A percentile compares a stretch with the other conserved stretches of the same genome.
These are phyloP conservation scores for Atkinsonella texensis DNA, from an alignment of 2,329 filamentous ascomycete genomes.

Conservation along the genomic window DNA sequence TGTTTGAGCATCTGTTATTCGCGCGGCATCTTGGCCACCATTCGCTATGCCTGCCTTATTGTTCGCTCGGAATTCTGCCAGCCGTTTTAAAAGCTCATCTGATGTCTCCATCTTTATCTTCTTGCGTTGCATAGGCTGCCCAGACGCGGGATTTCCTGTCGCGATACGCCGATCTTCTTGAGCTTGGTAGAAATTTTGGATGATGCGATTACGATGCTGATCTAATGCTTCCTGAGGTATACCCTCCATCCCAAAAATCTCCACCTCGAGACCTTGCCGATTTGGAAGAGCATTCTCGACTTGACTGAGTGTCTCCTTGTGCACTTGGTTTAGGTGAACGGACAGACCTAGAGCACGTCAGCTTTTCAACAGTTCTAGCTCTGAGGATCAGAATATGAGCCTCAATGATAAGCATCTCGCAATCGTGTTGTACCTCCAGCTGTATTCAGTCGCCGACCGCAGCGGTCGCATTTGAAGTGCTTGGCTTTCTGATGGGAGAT, in stretches of 20 bases:
- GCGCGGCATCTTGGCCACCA: not conserved
- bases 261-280: conserved; percentile 73
- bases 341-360: conserved; percentile 54
- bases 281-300: conserved; percentile 91
- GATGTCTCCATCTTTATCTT: conserved; percentile 62
- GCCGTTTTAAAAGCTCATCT: conserved; percentile 66
- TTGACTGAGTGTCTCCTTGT: conserved; percentile 78
- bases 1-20: not conserved
- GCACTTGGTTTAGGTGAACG: conserved; percentile 96
- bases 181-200: conserved; percentile 72
- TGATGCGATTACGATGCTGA: conserved; percentile 76
- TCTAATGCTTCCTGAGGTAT: conserved; percentile 77
- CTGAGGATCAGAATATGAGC: too few species aligned
- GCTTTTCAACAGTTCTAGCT: not conserved
- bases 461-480: conserved; percentile 95
- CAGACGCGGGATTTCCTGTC: conserved; percentile 73
- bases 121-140: conserved; percentile 48
- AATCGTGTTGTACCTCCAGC: conserved; percentile 57
- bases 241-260: conserved; percentile 98
- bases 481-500: conserved; percentile 98
- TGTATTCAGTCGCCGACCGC: conserved; percentile 78
- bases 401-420: not conserved
- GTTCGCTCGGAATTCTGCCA: conserved; percentile 65
- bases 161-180: conserved; percentile 71
- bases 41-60: conserved; percentile 19